Base-by-base conservation (phyloP, 495 filamentous ascomycete genomes). In the Annulohypoxylon moriforme region DNA sequence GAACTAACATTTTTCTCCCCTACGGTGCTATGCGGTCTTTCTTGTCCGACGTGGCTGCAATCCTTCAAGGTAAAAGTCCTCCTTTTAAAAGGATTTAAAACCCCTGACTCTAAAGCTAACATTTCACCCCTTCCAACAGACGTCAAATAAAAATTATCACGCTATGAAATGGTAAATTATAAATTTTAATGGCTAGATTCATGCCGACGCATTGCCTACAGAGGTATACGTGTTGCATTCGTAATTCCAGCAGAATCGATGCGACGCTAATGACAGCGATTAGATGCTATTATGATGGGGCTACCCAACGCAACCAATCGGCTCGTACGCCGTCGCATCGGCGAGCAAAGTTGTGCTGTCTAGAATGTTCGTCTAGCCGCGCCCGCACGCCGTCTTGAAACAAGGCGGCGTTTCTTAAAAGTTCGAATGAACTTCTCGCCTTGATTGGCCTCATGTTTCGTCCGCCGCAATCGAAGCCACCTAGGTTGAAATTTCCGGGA, bases 221-320 rank as follows among this genome's bases (percentile, higher is more conserved):
- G 1, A 18, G 29, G 27, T 22, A 10, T 34, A 55, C 50, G 50
- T 55, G 25, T 20, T n/a, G 27, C n/a, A 55, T 55, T 55, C 27
- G 29, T 33, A 55, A 34, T 55, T 55, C 3, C n/a, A 55, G 50
- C 50, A 55, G 50, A 20, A 33, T 20, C 14, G 10, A 20, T n/a
- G 14, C 29, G 34, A 55, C 25, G 50, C 50, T 55, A 34, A 34
- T n/a, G 16, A 20, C 29, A 31, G 16, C 29, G 25, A 34, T 20
- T 33, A 55, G 50, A 55, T 55, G 50, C 27, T 34, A 55, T 55
- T 55, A 16, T 11, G 20, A 55, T 55, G 50, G 29, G 50, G 29
- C 29, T 7, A n/a, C 14, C n/a, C n/a, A 4, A 3, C 27, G 50
- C 27, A 20, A 20, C 50, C 50, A 55, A 55, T 55, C 50, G 29